Evolutionary conservation across 192 early-diverging fungal genomes (phyloP).

Genomic region (Cladochytrium replicatum): DNA sequence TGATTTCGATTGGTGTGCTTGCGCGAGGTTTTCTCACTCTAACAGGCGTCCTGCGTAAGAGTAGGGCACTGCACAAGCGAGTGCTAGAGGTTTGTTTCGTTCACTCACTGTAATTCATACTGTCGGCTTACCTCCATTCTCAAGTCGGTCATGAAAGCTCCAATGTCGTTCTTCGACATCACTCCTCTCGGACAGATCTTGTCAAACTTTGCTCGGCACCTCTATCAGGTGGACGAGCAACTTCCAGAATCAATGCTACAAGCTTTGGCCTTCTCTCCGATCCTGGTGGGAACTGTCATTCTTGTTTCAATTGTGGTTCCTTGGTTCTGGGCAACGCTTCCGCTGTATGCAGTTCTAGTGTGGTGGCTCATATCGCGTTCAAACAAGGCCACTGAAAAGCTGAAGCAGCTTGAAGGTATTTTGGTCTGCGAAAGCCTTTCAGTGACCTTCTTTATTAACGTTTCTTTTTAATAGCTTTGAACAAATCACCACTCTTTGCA

Average conservation of each 20-base stretch:
- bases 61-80: slow-evolving; percentile 19
- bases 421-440: no score
- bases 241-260: slow-evolving; percentile 29
- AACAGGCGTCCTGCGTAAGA: slow-evolving; percentile 11
- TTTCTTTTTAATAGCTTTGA: slow-evolving; percentile 28
- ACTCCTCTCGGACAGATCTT: background rate
- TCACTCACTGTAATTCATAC: slow-evolving; percentile 2
- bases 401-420: slow-evolving; percentile 47
- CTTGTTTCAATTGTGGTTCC: slow-evolving; percentile 42
- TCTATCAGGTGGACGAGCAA: slow-evolving; percentile 21
- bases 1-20: slow-evolving; percentile 19
- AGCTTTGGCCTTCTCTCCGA: slow-evolving; percentile 24
- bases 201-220: slow-evolving; percentile 21
- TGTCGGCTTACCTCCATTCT: no score
- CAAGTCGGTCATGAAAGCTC: slow-evolving; percentile 18
- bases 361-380: slow-evolving; percentile 15
- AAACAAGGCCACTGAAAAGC: slow-evolving; percentile 42
- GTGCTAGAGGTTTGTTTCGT: slow-evolving; percentile 20
- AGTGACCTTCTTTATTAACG: slow-evolving; percentile 4
- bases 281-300: slow-evolving; percentile 40
- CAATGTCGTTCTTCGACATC: background rate
- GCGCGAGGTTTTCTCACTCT: slow-evolving; percentile 8
- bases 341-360: slow-evolving; percentile 23
- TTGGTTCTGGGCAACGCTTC: slow-evolving; percentile 42
- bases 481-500: slow-evolving; percentile 60